These are phyloP conservation scores for Mycena galopus DNA, from an alignment of 768 basidiomycete species.

Conservation along the genomic window DNA sequence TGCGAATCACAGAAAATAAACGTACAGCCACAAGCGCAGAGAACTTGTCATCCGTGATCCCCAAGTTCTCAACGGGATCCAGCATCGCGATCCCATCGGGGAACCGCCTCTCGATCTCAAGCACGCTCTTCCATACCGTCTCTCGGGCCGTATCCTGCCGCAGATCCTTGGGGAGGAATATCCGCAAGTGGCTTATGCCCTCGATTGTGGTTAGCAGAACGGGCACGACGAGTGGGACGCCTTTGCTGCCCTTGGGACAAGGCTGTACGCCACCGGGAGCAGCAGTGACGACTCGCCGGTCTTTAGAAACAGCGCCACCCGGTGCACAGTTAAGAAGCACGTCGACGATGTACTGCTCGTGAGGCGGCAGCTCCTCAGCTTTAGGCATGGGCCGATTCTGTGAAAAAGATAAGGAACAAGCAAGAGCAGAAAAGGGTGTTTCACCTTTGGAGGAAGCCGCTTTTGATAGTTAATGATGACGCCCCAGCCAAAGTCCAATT, in stretches of 20 bases:
- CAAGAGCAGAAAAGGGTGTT: slow-evolving; percentile 24
- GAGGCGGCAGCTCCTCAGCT: slow-evolving; percentile 80
- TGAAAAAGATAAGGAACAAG: not conserved
- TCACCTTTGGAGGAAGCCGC: slow-evolving; percentile 83
- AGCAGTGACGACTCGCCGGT: slow-evolving; percentile 64
- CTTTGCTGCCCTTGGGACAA: slow-evolving; percentile 78
- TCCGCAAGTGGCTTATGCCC: slow-evolving; percentile 86
- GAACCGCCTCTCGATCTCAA: slow-evolving; percentile 92
- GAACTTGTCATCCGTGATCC: slow-evolving; percentile 95
- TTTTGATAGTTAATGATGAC: slow-evolving; percentile 94
- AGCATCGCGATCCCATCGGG: slow-evolving; percentile 88
- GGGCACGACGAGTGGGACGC: slow-evolving; percentile 88
- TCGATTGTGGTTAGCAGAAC: slow-evolving; percentile 90
- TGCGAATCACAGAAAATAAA: not conserved
- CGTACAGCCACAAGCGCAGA: slow-evolving; percentile 84
- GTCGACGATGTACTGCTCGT: slow-evolving; percentile 94
- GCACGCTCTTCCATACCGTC: slow-evolving; percentile 89
- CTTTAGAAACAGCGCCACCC: slow-evolving; percentile 72
- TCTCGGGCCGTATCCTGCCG: slow-evolving; percentile 81
- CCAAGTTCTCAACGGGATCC: slow-evolving; percentile 96
- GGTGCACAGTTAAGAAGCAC: slow-evolving; percentile 87
- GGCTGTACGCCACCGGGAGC: slow-evolving; percentile 83
- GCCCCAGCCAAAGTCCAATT: slow-evolving; percentile 97
- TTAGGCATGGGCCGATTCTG: slow-evolving; percentile 78
- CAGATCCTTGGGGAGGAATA: slow-evolving; percentile 92